Evolutionary conservation across 192 early-diverging fungal species (phyloP).

Genomic region (Chytriomyces sp.): DNA sequence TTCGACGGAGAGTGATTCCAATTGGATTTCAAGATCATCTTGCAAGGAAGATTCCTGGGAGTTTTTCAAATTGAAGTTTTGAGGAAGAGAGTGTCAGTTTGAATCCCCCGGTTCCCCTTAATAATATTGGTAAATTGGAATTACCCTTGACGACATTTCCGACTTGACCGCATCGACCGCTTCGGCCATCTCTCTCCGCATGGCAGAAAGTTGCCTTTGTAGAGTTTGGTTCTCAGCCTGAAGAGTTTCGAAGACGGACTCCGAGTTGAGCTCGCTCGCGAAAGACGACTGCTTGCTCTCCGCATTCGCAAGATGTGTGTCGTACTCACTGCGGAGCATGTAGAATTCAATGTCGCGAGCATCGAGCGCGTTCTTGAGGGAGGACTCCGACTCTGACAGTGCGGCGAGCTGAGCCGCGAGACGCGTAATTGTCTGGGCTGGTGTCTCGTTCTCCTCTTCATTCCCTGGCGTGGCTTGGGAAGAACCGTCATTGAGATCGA

Average conservation of each 20-base stretch:
- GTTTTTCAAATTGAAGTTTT: neutral
- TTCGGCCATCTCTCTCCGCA: conserved; percentile 19
- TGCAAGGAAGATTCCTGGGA: neutral
- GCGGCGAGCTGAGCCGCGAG: neutral
- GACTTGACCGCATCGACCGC: neutral
- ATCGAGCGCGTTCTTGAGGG: conserved; percentile 12
- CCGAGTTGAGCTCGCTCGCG: conserved; percentile 25
- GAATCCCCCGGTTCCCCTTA: no score
- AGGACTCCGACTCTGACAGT: neutral
- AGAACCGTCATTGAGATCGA: neutral
- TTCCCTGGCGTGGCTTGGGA: neutral
- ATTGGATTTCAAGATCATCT: neutral
- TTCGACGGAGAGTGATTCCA: neutral
- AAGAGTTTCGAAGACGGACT: conserved; percentile 21
- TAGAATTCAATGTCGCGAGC: conserved; percentile 18
- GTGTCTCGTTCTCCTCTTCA: neutral
- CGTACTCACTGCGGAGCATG: conserved; percentile 16
- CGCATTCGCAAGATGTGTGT: neutral
- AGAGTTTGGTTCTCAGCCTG: conserved; percentile 22
- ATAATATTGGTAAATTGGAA: neutral
- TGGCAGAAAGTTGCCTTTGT: neutral
- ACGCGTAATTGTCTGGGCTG: neutral
- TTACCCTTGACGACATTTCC: conserved; percentile 14
- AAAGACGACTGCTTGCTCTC: conserved; percentile 1
- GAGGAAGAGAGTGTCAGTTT: no score